These are phyloP conservation scores for Carex cristatella DNA, from an alignment of 176 grass and related monocot genomes.

Conservation along the genomic window DNA sequence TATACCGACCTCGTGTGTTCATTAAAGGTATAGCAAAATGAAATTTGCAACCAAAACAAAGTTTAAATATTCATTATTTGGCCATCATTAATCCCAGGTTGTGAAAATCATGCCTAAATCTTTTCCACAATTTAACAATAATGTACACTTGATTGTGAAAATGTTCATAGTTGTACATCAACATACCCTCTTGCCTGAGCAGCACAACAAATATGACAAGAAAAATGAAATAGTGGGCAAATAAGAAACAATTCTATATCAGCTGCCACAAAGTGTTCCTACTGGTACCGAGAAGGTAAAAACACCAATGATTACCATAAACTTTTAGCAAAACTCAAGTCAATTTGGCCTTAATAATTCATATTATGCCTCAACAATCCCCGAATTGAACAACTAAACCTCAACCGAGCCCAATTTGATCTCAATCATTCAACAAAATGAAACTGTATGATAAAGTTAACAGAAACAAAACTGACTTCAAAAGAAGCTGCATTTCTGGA, in stretches of 20 bases:
- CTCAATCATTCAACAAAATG: neutral
- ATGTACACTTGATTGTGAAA: neutral
- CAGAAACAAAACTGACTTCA: constrained; percentile 44
- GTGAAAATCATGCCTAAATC: constrained; percentile 4
- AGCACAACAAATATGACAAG: neutral
- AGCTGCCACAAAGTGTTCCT: neutral
- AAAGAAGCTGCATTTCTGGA: constrained; percentile 83
- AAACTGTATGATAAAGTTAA: neutral
- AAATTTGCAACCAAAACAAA: neutral
- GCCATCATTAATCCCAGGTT: neutral
- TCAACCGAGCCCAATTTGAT: neutral
- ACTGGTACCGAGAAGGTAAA: neutral
- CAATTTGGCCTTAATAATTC: neutral
- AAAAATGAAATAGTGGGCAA: neutral
- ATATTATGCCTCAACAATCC: neutral
- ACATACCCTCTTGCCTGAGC: neutral
- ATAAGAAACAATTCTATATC: neutral
- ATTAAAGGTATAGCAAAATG: neutral
- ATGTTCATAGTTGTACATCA: neutral
- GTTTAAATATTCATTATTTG: neutral
- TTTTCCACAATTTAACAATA: neutral
- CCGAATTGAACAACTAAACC: neutral
- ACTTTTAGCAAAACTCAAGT: neutral
- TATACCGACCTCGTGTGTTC: neutral
- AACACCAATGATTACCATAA: neutral